Conservation (phyloP, 352 stramenopile species). For the Globisporangium spiculum region DNA sequence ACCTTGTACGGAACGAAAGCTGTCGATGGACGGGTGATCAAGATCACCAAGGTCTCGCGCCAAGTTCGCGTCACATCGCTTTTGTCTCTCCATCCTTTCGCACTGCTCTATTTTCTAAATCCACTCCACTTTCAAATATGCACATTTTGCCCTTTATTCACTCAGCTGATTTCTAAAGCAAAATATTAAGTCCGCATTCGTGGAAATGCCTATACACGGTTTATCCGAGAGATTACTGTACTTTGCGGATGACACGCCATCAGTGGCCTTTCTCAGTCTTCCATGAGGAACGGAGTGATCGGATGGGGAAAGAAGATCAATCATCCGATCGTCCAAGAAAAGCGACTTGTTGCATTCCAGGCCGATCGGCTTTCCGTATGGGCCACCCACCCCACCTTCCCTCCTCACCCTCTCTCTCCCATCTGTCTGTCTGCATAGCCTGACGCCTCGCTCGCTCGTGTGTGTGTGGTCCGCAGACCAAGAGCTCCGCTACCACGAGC, state of each 20-base stretch:
- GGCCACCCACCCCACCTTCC: background rate
- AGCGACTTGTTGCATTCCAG: background rate
- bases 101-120: too few species aligned
- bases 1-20: too few species aligned
- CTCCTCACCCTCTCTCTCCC: background rate
- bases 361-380: background rate
- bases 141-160: background rate
- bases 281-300: background rate
- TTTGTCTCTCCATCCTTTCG: too few species aligned
- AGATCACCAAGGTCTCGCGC: background rate
- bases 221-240: slow-evolving; percentile 2
- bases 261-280: slow-evolving; percentile 3
- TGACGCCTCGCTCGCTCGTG: background rate
- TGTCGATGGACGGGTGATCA: background rate
- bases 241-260: background rate
- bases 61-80: background rate
- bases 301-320: background rate
- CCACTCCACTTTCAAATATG: background rate
- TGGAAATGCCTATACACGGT: background rate
- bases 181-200: background rate
- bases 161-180: too few species aligned
- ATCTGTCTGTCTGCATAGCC: background rate
- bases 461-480: background rate
- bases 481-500: background rate
- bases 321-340: background rate